phyloP scores from a whole-genome alignment of 805 yeast genomes.

The Wickerhamiella kazuoi region DNA sequence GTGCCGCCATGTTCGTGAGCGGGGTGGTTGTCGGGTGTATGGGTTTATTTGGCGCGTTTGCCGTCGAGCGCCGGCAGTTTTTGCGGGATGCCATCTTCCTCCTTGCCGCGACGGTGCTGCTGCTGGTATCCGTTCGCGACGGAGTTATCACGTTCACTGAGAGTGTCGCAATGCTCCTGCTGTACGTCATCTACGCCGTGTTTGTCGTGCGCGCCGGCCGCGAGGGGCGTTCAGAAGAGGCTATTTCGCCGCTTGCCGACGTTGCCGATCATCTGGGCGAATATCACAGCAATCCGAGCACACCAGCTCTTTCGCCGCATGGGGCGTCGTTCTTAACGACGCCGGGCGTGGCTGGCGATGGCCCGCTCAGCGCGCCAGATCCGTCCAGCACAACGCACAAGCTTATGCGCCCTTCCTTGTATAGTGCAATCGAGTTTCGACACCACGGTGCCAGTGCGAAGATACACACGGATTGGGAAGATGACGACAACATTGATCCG shows the following conservation, averaged over 20 bases:
- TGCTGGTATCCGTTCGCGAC: constrained; percentile 36
- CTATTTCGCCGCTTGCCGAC: too few relatives aligned
- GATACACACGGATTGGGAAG: not conserved
- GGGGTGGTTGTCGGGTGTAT: constrained; percentile 68
- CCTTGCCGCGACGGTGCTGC: constrained; percentile 29
- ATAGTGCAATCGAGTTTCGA: constrained; percentile 25
- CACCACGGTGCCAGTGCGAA: not conserved
- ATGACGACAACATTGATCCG: not conserved
- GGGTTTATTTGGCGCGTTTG: constrained; percentile 49
- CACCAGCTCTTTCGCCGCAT: too few relatives aligned
- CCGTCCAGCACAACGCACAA: too few relatives aligned
- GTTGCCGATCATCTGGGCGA: too few relatives aligned
- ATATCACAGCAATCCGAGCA: too few relatives aligned
- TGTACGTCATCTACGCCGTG: constrained; percentile 44
- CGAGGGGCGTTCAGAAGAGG: too few relatives aligned
- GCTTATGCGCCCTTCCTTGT: constrained; percentile 23
- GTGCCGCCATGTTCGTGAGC: constrained; percentile 71
- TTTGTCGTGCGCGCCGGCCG: constrained; percentile 21
- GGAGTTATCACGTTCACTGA: constrained; percentile 38
- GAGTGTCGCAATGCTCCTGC: constrained; percentile 36
- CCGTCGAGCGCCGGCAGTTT: constrained; percentile 31
- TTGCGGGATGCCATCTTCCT: constrained; percentile 46
- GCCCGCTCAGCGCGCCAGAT: too few relatives aligned
- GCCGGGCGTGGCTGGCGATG: too few relatives aligned
- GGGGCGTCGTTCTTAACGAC: too few relatives aligned